These are phyloP conservation scores for Mayamaea pseudoterrestris DNA, from an alignment of 108 stramenopile genomes.

Conservation along the genomic window DNA sequence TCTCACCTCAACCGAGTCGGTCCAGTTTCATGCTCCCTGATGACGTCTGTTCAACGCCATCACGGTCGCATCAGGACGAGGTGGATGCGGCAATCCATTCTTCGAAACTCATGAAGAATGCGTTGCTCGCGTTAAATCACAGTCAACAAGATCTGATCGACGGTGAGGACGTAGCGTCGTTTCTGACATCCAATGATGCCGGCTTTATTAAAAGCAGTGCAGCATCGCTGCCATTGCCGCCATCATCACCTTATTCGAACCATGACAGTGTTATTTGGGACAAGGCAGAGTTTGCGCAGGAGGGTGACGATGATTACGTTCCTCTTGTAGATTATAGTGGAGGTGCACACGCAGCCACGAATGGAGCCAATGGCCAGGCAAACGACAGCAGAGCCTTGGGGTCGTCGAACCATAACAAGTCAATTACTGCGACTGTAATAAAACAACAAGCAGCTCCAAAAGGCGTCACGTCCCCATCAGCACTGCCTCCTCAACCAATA, in stretches of 20 bases:
- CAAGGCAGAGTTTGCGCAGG: slow-evolving; percentile 5
- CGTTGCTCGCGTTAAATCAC: not conserved
- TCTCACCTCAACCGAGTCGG: not conserved
- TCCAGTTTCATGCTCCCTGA: too few relatives aligned
- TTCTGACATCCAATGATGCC: too few relatives aligned
- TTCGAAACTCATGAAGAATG: slow-evolving; percentile 3
- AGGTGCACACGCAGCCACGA: not conserved
- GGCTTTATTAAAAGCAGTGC: too few relatives aligned
- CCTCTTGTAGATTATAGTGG: slow-evolving; percentile 14
- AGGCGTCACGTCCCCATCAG: not conserved
- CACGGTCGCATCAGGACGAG: not conserved
- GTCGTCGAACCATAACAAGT: not conserved
- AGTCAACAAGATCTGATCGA: not conserved
- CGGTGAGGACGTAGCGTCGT: not conserved
- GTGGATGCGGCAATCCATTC: slow-evolving; percentile 4
- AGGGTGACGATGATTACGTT: slow-evolving; percentile 21
- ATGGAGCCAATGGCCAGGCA: not conserved
- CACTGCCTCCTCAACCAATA: not conserved
- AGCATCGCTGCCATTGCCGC: not conserved
- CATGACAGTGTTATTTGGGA: slow-evolving; percentile 6
- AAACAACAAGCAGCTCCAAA: not conserved
- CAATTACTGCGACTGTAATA: too few relatives aligned
- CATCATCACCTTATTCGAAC: not conserved
- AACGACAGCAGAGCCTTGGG: not conserved
- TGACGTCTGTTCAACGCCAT: not conserved